Conservation (phyloP, 805 yeast species). For the Limtongia smithiae region DNA sequence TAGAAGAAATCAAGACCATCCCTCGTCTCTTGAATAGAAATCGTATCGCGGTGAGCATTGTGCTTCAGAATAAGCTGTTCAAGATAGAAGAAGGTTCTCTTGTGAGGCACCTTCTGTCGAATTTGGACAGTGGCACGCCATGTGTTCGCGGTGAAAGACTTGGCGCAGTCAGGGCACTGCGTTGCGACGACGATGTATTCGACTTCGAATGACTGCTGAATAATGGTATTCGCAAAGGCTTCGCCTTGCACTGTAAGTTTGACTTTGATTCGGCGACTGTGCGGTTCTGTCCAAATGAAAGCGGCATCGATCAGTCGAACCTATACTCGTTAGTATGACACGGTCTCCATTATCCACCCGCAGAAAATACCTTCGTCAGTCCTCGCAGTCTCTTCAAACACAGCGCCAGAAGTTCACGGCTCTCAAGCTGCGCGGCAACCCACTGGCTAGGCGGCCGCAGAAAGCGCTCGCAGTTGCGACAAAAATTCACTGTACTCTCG, state of each 20-base stretch:
- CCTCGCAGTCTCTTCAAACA: conserved; percentile 88
- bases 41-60: conserved; percentile 90
- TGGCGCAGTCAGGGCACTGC: conserved; percentile 99
- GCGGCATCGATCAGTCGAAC: conserved; percentile 89
- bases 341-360: background rate
- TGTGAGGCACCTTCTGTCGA: conserved; percentile 95
- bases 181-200: conserved; percentile 89
- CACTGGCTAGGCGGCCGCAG: conserved; percentile 93
- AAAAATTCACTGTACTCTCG: conserved; percentile 79
- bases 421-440: conserved; percentile 86
- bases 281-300: conserved; percentile 99
- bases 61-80: conserved; percentile 93
- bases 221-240: conserved; percentile 84
- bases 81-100: conserved; percentile 90
- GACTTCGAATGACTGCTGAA: conserved; percentile 92
- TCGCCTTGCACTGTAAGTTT: conserved; percentile 95
- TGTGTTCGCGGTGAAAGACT: conserved; percentile 91
- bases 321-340: conserved; percentile 41
- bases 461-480: conserved; percentile 95
- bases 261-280: conserved; percentile 87
- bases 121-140: conserved; percentile 98
- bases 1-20: conserved; percentile 96
- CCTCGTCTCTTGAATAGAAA: conserved; percentile 84
- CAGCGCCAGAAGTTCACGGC: conserved; percentile 86
- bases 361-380: conserved; percentile 59